Evolutionary conservation across 106 monocot genomes (phyloP).

Genomic region (Dendrobium catenatum): DNA sequence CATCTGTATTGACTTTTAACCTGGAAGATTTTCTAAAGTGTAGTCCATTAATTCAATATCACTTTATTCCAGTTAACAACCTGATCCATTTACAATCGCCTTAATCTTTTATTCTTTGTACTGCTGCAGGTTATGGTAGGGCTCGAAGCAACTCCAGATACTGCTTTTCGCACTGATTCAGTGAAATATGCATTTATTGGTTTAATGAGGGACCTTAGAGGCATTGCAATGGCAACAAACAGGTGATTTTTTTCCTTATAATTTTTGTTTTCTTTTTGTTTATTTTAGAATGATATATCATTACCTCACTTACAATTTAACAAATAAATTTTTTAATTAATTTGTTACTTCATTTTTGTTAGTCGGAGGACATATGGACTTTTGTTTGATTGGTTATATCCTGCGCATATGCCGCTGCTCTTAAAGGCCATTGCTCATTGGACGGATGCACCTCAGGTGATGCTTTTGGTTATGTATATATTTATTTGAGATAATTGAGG

Average conservation of each 20-base stretch:
- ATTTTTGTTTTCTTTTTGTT: background rate
- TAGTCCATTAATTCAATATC: background rate
- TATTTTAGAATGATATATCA: background rate
- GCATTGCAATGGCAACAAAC: constrained; percentile 92
- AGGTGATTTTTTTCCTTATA: constrained; percentile 26
- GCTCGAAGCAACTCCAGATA: constrained; percentile 78
- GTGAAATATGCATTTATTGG: constrained; percentile 93
- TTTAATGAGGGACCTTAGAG: constrained; percentile 91
- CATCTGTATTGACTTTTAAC: background rate
- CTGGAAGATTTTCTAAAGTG: background rate
- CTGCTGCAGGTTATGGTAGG: constrained; percentile 50
- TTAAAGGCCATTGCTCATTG: constrained; percentile 89
- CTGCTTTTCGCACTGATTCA: constrained; percentile 77
- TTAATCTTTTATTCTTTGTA: background rate
- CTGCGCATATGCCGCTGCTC: constrained; percentile 79
- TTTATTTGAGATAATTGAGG: constrained; percentile 36
- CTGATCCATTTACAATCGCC: background rate
- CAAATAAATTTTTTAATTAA: background rate
- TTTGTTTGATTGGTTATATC: constrained; percentile 97
- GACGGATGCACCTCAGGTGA: constrained; percentile 79
- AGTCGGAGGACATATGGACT: constrained; percentile 94
- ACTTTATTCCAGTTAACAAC: background rate
- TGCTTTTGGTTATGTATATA: constrained; percentile 7
- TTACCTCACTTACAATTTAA: background rate
- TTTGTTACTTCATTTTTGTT: constrained; percentile 12